Percentiles rank a stretch among this genome's conserved stretches.
Conservation (phyloP, 2,329 filamentous ascomycete species). For the Bertia moriformis region DNA sequence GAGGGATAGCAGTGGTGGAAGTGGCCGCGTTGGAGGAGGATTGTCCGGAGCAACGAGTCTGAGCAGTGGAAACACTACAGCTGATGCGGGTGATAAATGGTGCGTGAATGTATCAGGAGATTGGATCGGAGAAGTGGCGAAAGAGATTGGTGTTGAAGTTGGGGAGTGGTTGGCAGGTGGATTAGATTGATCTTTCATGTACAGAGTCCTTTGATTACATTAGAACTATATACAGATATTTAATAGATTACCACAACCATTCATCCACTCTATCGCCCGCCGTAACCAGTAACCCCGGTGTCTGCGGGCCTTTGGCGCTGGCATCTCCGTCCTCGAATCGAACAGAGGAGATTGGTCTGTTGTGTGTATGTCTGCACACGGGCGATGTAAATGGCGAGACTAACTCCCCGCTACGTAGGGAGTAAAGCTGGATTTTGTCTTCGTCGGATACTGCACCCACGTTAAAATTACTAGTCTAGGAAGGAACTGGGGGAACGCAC, state of each 20-base stretch:
- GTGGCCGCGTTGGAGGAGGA: constrained; percentile 4
- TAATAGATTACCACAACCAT: background rate
- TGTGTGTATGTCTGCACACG: constrained; percentile 5
- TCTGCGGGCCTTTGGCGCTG: background rate
- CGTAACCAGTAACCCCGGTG: background rate
- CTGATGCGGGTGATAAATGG: constrained; percentile 27
- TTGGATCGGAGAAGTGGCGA: constrained; percentile 26
- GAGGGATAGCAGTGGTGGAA: constrained; percentile 13
- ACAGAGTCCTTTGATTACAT: too few species aligned
- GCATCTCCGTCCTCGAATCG: background rate
- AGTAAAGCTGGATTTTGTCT: constrained; percentile 18
- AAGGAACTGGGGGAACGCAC: constrained; percentile 9
- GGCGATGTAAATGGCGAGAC: constrained; percentile 15
- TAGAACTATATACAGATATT: too few species aligned
- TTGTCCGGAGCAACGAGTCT: constrained; percentile 7
- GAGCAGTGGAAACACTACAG: constrained; percentile 16
- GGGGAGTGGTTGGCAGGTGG: constrained; percentile 24
- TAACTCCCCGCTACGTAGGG: constrained; percentile 16
- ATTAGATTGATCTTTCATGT: constrained; percentile 15
- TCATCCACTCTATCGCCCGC: background rate
- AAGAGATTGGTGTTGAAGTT: constrained; percentile 25
- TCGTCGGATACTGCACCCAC: constrained; percentile 13
- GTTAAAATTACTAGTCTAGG: constrained; percentile 1
- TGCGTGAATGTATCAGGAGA: constrained; percentile 27
- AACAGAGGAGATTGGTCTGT: background rate